These are phyloP conservation scores for Vachellia pachyceras DNA, from an alignment of 306 rosid species.

Conservation along the genomic window DNA sequence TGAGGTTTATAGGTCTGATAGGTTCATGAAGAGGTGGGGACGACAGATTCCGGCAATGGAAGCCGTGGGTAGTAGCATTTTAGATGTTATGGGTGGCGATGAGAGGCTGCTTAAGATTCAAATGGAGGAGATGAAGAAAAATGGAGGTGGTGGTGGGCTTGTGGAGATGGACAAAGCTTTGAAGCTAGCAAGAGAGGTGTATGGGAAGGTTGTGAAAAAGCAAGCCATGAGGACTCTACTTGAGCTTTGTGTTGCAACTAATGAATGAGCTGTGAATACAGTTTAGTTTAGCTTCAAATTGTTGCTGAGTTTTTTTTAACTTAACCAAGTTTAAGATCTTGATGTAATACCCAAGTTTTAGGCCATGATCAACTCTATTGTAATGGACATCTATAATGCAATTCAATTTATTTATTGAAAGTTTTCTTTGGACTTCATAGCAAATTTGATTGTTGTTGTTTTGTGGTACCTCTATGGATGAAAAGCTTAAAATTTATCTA, in stretches of 20 bases:
- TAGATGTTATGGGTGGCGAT: conserved; percentile 73
- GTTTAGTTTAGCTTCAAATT: neutral
- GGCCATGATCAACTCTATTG: conserved; percentile 7
- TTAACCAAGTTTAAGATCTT: neutral
- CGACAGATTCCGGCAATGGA: conserved; percentile 60
- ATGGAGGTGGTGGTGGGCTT: conserved; percentile 41
- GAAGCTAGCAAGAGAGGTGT: conserved; percentile 72
- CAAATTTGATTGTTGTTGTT: neutral
- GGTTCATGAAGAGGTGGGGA: conserved; percentile 75
- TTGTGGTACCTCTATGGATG: neutral
- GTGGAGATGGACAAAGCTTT: conserved; percentile 60
- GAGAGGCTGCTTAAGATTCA: conserved; percentile 68
- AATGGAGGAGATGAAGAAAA: conserved; percentile 59
- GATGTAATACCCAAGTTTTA: conserved; percentile 19
- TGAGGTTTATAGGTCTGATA: conserved; percentile 60
- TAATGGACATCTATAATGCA: neutral
- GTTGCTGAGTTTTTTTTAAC: neutral
- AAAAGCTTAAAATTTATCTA: no score
- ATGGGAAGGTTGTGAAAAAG: conserved; percentile 73
- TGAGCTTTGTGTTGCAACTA: conserved; percentile 44
- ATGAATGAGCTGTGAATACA: conserved; percentile 27
- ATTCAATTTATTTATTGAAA: neutral
- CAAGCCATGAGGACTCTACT: conserved; percentile 66
- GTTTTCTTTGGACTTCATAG: neutral
- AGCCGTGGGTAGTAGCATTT: conserved; percentile 57